Evolutionary conservation across 257 asterid genomes (phyloP).

Genomic region (Scutellaria minor): DNA sequence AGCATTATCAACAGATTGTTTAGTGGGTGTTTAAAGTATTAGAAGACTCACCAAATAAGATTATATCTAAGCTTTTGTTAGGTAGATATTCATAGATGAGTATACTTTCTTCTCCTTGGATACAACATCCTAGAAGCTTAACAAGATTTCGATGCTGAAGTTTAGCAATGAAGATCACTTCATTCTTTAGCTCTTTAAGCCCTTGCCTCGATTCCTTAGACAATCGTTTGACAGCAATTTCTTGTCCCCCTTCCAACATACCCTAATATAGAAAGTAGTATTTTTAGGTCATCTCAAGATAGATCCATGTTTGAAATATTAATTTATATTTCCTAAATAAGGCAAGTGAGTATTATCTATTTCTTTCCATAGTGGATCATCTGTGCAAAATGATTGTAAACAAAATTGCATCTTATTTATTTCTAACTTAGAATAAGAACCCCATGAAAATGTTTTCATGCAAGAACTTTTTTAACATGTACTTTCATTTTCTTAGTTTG

Average conservation of each 20-base stretch:
- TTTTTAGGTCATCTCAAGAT: too few relatives aligned
- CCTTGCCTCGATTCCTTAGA: conserved; percentile 39
- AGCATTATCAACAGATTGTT: too few relatives aligned
- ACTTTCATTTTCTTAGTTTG: too few relatives aligned
- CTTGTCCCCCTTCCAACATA: conserved; percentile 38
- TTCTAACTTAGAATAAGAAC: too few relatives aligned
- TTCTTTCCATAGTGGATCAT: too few relatives aligned
- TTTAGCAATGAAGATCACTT: conserved; percentile 39
- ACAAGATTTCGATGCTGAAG: conserved; percentile 49
- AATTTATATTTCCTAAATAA: too few relatives aligned
- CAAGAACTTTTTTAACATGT: too few relatives aligned
- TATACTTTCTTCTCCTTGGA: conserved; percentile 29
- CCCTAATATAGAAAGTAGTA: conserved; percentile 21
- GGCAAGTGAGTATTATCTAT: too few relatives aligned
- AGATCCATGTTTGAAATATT: too few relatives aligned
- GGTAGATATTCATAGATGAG: conserved; percentile 33
- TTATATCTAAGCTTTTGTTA: conserved; percentile 26
- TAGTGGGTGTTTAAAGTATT: not conserved
- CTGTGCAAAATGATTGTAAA: too few relatives aligned
- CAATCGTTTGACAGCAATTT: conserved; percentile 41
- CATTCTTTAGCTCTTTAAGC: conserved; percentile 33
- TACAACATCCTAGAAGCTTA: conserved; percentile 42
- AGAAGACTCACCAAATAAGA: conserved; percentile 30
- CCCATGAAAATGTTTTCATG: too few relatives aligned
- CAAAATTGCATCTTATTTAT: too few relatives aligned